These are phyloP conservation scores for Haberlea rhodopensis DNA, from an alignment of 257 asterid genomes.

Conservation along the genomic window DNA sequence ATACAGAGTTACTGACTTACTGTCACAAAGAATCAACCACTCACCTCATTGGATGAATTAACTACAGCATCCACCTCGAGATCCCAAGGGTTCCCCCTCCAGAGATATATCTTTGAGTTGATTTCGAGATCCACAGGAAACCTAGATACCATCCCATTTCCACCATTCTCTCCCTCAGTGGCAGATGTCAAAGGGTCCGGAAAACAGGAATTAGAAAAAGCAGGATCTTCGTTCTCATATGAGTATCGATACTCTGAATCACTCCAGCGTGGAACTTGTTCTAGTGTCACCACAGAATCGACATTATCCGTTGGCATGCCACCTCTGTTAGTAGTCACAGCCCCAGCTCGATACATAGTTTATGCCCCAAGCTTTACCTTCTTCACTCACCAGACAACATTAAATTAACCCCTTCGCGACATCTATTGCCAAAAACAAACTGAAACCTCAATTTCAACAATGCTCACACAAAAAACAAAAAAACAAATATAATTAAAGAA, in stretches of 20 bases:
- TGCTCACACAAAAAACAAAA: conserved; percentile 1
- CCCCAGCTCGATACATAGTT: conserved; percentile 56
- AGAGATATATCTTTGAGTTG: conserved; percentile 77
- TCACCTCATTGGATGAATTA: conserved; percentile 87
- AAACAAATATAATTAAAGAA: background rate
- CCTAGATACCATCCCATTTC: conserved; percentile 62
- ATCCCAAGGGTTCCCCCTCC: conserved; percentile 97
- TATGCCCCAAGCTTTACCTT: conserved; percentile 32
- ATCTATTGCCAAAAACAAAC: conserved; percentile 27
- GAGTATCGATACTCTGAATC: conserved; percentile 67
- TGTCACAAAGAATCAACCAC: conserved; percentile 20
- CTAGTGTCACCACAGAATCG: conserved; percentile 71
- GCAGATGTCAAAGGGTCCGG: conserved; percentile 72
- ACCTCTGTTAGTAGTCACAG: conserved; percentile 60
- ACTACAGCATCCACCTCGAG: conserved; percentile 97
- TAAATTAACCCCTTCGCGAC: conserved; percentile 20
- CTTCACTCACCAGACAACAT: conserved; percentile 27
- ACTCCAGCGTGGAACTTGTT: conserved; percentile 83
- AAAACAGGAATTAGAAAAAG: conserved; percentile 50
- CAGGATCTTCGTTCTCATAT: conserved; percentile 63
- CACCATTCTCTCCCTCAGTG: conserved; percentile 60
- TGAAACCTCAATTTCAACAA: conserved; percentile 26
- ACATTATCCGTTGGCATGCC: conserved; percentile 70
- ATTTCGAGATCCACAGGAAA: conserved; percentile 77
- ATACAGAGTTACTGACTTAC: background rate